Conservation (phyloP, 345 rosid genomes). For the Lepidium sativum region DNA sequence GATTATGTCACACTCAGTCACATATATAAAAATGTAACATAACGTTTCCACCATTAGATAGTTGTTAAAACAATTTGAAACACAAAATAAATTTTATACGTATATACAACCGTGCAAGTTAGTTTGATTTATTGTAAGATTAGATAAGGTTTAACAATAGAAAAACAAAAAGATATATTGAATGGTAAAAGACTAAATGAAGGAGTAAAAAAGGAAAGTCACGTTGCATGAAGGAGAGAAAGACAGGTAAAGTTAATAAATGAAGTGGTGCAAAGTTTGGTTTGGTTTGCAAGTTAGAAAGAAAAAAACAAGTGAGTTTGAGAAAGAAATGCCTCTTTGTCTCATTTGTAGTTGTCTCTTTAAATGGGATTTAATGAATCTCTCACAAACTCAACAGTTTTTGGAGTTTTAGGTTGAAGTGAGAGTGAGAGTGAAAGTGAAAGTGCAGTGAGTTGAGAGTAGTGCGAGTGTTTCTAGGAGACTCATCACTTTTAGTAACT, state of each 20-base stretch:
- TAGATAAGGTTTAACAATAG: neutral
- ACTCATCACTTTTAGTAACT: constrained; percentile 55
- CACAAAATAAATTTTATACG: no score
- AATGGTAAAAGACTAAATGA: no score
- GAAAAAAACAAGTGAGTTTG: constrained; percentile 26
- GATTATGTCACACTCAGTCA: neutral
- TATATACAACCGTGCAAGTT: no score
- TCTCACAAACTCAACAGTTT: constrained; percentile 14
- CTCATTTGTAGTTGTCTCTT: constrained; percentile 73
- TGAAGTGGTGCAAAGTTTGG: constrained; percentile 13
- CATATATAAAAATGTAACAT: no score
- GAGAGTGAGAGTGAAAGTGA: constrained; percentile 39
- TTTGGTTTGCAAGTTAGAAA: constrained; percentile 29
- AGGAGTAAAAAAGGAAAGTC: constrained; percentile 3
- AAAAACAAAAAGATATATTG: neutral
- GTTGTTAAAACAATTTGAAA: neutral
- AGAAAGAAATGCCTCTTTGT: constrained; percentile 37
- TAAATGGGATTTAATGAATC: constrained; percentile 22
- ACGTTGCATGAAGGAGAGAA: constrained; percentile 2
- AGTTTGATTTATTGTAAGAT: neutral
- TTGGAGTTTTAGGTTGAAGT: constrained; percentile 7
- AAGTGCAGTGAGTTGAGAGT: constrained; percentile 45
- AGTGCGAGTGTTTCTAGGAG: constrained; percentile 58
- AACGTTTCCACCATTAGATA: neutral
- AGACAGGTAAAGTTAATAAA: constrained; percentile 8